These are phyloP conservation scores for Saccharomyces paradoxus DNA, from an alignment of 805 yeast species.

Conservation along the genomic window DNA sequence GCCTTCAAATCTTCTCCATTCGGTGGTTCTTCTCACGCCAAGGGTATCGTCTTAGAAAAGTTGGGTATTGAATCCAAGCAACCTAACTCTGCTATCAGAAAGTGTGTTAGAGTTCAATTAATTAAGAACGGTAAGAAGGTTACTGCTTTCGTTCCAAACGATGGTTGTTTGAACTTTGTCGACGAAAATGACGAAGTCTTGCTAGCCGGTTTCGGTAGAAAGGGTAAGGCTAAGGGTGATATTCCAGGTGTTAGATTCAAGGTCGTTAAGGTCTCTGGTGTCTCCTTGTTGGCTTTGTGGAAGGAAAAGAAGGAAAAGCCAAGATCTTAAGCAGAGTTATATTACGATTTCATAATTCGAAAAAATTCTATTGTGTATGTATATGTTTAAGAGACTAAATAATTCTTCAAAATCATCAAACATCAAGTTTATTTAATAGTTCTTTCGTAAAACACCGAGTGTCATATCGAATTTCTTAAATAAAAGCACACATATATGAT, in stretches of 20 bases:
- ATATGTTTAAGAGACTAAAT: not conserved
- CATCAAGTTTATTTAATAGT: not conserved
- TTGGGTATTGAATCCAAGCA: constrained; percentile 98
- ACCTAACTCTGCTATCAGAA: constrained; percentile 99
- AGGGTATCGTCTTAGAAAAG: constrained; percentile 97
- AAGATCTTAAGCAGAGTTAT: constrained; percentile 60
- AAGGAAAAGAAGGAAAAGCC: constrained; percentile 99
- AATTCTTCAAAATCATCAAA: not conserved
- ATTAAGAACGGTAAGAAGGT: constrained; percentile 99
- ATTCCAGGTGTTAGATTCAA: constrained; percentile 99
- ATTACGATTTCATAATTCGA: not conserved
- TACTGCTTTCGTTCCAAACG: constrained; percentile 99
- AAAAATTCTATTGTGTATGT: not conserved
- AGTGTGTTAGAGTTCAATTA: constrained; percentile 98
- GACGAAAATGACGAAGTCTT: constrained; percentile 98
- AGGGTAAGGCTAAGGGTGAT: constrained; percentile 99
- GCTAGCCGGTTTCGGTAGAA: constrained; percentile 99
- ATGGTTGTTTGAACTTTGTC: constrained; percentile 98
- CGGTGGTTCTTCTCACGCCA: constrained; percentile 99
- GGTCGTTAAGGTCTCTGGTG: constrained; percentile 99
- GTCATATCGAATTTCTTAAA: not conserved
- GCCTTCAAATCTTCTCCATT: constrained; percentile 98
- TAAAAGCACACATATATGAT: not conserved
- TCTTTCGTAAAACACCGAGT: not conserved
- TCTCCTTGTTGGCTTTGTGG: constrained; percentile 96